phyloP scores from a whole-genome alignment of 768 basidiomycete species.

The Serendipita vermifera region DNA sequence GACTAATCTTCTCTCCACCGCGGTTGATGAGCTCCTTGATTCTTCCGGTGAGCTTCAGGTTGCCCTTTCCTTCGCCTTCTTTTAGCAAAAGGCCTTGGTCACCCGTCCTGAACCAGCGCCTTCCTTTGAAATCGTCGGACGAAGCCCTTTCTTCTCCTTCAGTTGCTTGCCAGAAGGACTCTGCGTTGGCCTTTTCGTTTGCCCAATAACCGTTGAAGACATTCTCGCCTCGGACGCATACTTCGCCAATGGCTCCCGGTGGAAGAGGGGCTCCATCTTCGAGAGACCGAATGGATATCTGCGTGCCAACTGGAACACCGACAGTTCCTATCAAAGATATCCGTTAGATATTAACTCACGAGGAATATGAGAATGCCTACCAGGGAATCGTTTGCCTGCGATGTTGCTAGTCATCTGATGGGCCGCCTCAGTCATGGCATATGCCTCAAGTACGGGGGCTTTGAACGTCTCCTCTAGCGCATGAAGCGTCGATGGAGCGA shows the following conservation, averaged over 20 bases:
- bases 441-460: constrained; percentile 44
- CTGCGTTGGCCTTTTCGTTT: constrained; percentile 31
- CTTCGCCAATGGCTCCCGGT: constrained; percentile 34
- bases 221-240: constrained; percentile 43
- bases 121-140: not conserved
- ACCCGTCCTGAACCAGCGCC: constrained; percentile 17
- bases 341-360: not conserved
- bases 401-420: constrained; percentile 23
- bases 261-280: constrained; percentile 24
- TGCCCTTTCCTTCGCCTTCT: constrained; percentile 26
- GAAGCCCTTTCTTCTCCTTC: not conserved
- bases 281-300: constrained; percentile 22
- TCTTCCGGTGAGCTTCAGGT: constrained; percentile 41
- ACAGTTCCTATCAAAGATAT: constrained; percentile 19
- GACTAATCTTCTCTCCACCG: constrained; percentile 49
- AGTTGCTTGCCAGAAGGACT: constrained; percentile 34
- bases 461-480: constrained; percentile 37
- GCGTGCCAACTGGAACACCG: constrained; percentile 23
- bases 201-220: constrained; percentile 41
- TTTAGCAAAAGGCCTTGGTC: constrained; percentile 18
- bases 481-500: constrained; percentile 39
- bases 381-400: constrained; percentile 20
- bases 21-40: constrained; percentile 50
- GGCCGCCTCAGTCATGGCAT: constrained; percentile 42
- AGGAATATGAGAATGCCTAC: not conserved